These are phyloP conservation scores for Aspergillus sp. DNA, from an alignment of 2,329 filamentous ascomycete species.

Conservation along the genomic window DNA sequence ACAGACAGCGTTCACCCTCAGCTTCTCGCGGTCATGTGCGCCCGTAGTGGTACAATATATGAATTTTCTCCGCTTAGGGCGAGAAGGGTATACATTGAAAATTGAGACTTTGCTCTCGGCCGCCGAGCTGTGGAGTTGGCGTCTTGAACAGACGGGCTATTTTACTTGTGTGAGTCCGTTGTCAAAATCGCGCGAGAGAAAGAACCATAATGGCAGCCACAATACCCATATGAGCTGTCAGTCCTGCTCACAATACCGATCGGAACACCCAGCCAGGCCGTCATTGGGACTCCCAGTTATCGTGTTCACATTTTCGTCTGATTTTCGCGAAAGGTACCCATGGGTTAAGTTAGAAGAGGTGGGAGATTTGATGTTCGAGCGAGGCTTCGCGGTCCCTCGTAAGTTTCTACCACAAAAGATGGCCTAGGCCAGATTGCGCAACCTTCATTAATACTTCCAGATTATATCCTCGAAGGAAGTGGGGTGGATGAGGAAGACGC, in stretches of 20 bases:
- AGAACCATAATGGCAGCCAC: background rate
- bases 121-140: background rate
- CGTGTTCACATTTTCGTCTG: background rate
- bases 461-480: background rate
- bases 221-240: background rate
- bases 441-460: background rate
- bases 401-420: background rate
- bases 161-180: background rate
- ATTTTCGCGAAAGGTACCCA: background rate
- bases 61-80: constrained; percentile 65
- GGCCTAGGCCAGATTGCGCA: background rate
- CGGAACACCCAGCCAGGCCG: background rate
- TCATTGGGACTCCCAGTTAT: background rate
- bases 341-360: background rate
- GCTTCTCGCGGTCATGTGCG: constrained; percentile 64
- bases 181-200: background rate
- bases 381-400: background rate
- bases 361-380: background rate
- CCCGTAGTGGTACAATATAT: constrained; percentile 67
- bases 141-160: background rate
- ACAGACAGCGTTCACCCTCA: constrained; percentile 54
- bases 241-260: background rate
- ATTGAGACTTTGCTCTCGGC: background rate
- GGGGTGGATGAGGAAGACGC: constrained; percentile 58
- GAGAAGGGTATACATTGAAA: constrained; percentile 50